Evolutionary conservation across 2,329 filamentous ascomycete genomes (phyloP).

Genomic region (Eutypella sp.): DNA sequence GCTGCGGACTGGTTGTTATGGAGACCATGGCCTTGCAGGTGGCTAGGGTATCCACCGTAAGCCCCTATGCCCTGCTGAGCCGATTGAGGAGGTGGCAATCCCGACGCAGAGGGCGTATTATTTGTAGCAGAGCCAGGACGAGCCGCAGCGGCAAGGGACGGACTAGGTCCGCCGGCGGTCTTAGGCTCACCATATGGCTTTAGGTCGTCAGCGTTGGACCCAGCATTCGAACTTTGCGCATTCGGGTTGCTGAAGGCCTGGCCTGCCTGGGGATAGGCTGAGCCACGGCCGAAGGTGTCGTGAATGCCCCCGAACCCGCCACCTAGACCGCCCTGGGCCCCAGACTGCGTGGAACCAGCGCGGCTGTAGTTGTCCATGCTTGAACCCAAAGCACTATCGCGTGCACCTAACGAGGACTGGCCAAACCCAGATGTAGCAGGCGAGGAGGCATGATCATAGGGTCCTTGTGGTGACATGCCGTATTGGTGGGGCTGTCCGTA

Average conservation of each 20-base stretch:
- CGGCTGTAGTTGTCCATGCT: conserved; percentile 52
- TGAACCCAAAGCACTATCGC: conserved; percentile 45
- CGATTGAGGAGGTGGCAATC: conserved; percentile 52
- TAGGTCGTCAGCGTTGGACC: conserved; percentile 46
- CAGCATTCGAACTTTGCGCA: conserved; percentile 39
- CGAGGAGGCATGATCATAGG: conserved; percentile 52
- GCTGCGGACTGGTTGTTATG: conserved; percentile 44
- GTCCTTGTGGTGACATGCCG: conserved; percentile 50
- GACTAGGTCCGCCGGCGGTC: conserved; percentile 49
- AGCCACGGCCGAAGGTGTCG: conserved; percentile 50
- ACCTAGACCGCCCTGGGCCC: conserved; percentile 45
- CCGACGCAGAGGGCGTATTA: conserved; percentile 45
- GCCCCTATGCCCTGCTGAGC: conserved; percentile 48
- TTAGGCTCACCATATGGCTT: conserved; percentile 57
- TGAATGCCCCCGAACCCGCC: conserved; percentile 49
- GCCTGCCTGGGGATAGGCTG: conserved; percentile 49
- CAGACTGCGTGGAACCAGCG: conserved; percentile 43
- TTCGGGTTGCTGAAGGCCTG: conserved; percentile 49
- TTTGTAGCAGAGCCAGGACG: conserved; percentile 56
- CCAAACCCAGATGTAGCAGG: conserved; percentile 46
- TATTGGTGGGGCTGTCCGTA: conserved; percentile 53
- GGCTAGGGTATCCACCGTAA: conserved; percentile 52
- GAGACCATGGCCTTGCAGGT: conserved; percentile 47
- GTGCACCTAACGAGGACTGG: conserved; percentile 47
- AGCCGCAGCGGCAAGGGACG: conserved; percentile 49